Evolutionary conservation across 2,329 filamentous ascomycete species (phyloP).

Genomic region (Neospermospora avenae): DNA sequence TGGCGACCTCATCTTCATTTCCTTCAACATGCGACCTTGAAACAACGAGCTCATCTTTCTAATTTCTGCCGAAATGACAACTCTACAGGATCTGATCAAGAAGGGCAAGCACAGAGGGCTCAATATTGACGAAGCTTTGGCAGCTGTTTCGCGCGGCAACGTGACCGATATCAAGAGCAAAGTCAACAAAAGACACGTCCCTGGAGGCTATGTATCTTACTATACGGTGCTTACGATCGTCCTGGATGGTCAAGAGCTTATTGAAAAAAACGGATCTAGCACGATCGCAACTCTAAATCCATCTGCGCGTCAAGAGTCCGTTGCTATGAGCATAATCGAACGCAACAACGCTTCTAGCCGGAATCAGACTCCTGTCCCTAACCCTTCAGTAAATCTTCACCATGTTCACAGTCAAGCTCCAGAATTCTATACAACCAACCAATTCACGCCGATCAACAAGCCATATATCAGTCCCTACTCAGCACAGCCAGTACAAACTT

Average conservation of each 20-base stretch:
- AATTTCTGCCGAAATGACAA: too few species aligned
- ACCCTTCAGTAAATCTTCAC: not conserved
- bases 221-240: not conserved
- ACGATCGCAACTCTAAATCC: too few species aligned
- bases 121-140: not conserved
- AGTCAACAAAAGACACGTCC: not conserved
- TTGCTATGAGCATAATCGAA: not conserved
- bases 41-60: too few species aligned
- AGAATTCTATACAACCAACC: not conserved
- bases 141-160: not conserved
- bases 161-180: not conserved
- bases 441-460: not conserved
- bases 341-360: not conserved
- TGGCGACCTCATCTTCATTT: too few species aligned
- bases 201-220: too few species aligned
- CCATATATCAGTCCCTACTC: not conserved
- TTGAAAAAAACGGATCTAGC: not conserved
- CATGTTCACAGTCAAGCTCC: not conserved
- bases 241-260: not conserved
- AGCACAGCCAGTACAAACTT: not conserved
- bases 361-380: not conserved
- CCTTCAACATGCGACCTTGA: too few species aligned
- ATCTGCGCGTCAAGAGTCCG: not conserved
- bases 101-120: too few species aligned
- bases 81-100: too few species aligned